These are phyloP conservation scores for Boletellus emodensis DNA, from an alignment of 768 basidiomycete genomes.

Conservation along the genomic window DNA sequence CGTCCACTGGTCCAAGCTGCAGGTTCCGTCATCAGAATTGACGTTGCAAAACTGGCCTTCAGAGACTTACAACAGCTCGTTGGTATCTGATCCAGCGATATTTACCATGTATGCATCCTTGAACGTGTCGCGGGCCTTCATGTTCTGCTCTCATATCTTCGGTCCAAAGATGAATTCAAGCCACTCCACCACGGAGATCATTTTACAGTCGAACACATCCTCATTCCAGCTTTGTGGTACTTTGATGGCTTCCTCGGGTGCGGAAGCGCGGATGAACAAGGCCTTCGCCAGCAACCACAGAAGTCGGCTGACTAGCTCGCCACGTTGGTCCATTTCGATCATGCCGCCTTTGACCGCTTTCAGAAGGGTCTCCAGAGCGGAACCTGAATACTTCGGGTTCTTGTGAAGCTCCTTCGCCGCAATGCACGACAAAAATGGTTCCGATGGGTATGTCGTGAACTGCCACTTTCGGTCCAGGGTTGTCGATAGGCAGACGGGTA, in stretches of 20 bases:
- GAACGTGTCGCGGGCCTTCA: neutral
- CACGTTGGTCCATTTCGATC: no score
- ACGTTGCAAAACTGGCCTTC: neutral
- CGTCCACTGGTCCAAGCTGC: slow-evolving; percentile 7
- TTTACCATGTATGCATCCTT: slow-evolving; percentile 6
- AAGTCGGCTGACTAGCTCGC: no score
- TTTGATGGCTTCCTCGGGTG: no score
- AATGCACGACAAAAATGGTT: slow-evolving; percentile 8
- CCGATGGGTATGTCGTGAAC: slow-evolving; percentile 11
- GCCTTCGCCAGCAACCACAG: no score
- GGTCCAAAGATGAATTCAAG: no score
- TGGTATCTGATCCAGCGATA: neutral
- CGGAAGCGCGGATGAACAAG: no score
- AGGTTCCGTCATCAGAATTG: neutral
- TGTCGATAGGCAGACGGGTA: neutral
- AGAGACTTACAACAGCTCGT: neutral
- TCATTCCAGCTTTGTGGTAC: no score
- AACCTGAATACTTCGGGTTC: no score
- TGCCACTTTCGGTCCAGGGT: slow-evolving; percentile 1
- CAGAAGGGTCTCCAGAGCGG: neutral
- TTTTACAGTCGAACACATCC: no score
- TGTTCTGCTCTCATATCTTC: neutral
- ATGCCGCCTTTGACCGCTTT: no score
- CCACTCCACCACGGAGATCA: no score
- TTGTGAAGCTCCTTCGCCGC: slow-evolving; percentile 1